Evolutionary conservation across 345 rosid genomes (phyloP).

Genomic region (Acer yangbiense): DNA sequence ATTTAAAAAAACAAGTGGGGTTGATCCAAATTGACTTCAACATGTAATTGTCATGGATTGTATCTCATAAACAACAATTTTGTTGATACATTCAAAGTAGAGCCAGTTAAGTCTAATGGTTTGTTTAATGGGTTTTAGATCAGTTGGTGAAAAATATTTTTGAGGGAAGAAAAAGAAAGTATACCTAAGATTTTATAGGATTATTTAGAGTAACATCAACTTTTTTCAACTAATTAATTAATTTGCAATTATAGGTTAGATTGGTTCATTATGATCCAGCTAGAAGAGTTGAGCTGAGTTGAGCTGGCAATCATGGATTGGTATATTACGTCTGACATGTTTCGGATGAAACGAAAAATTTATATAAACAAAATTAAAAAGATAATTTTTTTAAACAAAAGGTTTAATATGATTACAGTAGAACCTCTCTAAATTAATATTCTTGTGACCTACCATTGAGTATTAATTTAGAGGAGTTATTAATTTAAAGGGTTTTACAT

Average conservation of each 20-base stretch:
- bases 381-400: too few species aligned
- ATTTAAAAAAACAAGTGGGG: slow-evolving; percentile 13
- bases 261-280: background rate
- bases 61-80: slow-evolving; percentile 30
- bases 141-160: slow-evolving; percentile 6
- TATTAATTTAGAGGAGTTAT: too few species aligned
- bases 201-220: slow-evolving; percentile 13
- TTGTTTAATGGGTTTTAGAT: slow-evolving; percentile 18
- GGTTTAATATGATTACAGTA: too few species aligned
- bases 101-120: slow-evolving; percentile 37
- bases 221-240: background rate
- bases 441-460: too few species aligned
- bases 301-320: slow-evolving; percentile 10
- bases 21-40: slow-evolving; percentile 5
- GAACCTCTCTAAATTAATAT: too few species aligned
- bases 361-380: too few species aligned
- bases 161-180: background rate
- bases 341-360: too few species aligned
- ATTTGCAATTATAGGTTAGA: background rate
- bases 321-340: background rate
- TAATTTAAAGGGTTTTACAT: too few species aligned
- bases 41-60: slow-evolving; percentile 20
- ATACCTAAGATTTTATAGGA: slow-evolving; percentile 1
- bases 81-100: slow-evolving; percentile 34
- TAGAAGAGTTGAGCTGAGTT: background rate